phyloP scores from a whole-genome alignment of 768 basidiomycete species.

The Collybia mongolica region DNA sequence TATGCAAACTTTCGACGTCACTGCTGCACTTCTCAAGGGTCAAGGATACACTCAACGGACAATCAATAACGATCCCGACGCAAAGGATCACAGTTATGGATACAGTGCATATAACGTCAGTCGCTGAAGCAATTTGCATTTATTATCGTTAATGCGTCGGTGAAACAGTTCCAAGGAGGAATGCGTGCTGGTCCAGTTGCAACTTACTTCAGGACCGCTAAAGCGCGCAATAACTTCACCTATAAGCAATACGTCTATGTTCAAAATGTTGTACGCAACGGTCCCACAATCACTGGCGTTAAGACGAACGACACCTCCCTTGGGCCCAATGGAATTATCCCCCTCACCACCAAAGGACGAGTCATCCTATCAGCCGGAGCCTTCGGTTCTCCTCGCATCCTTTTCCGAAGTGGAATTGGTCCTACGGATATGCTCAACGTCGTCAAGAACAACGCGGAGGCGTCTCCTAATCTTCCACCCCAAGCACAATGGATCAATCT shows the following conservation, averaged over 20 bases:
- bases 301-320: slow-evolving; percentile 58
- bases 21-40: slow-evolving; percentile 37
- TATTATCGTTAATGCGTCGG: not conserved
- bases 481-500: slow-evolving; percentile 52
- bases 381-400: slow-evolving; percentile 53
- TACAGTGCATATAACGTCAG: slow-evolving; percentile 44
- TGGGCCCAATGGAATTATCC: slow-evolving; percentile 54
- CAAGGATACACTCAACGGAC: slow-evolving; percentile 55
- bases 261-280: slow-evolving; percentile 54
- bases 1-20: slow-evolving; percentile 47
- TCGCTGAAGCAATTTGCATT: not conserved
- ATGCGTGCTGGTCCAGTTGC: slow-evolving; percentile 57
- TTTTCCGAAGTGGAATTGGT: slow-evolving; percentile 63
- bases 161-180: slow-evolving; percentile 27
- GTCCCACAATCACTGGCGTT: slow-evolving; percentile 54
- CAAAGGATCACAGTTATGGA: slow-evolving; percentile 58
- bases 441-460: slow-evolving; percentile 46
- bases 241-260: slow-evolving; percentile 49
- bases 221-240: slow-evolving; percentile 48
- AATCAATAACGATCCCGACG: slow-evolving; percentile 55
- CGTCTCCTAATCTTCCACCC: slow-evolving; percentile 47
- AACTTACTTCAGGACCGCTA: slow-evolving; percentile 58
- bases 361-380: slow-evolving; percentile 62
- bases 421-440: slow-evolving; percentile 55
- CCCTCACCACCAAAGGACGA: slow-evolving; percentile 54